Base-by-base conservation (phyloP, 192 early-diverging fungal species). In the Cetraspora pellucida region DNA sequence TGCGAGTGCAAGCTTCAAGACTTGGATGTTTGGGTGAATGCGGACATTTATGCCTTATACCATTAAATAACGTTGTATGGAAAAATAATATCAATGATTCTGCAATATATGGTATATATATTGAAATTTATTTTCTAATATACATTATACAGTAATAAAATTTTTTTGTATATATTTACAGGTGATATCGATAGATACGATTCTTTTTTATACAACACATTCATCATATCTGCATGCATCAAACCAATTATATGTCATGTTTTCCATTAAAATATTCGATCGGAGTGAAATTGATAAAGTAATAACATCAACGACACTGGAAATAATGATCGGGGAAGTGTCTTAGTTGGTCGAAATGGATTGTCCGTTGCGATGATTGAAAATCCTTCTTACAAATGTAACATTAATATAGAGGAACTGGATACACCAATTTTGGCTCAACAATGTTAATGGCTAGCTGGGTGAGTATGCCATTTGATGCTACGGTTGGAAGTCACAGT, bases 1-100 rank as follows among this genome's bases (percentile, higher is more conserved):
- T 21, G 16, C 23, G 10, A 23, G 23, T 23, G 25, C 58, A 59
- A 27, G 23, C 7, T 21, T 11, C 58, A 8, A 59, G 58, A 11
- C 58, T 59, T 59, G 58, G 58, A 59, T 59, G 58, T 59, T 59
- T 27, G 21, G 58, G 58, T 59, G 58, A 21, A 21, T 59, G 58
- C 25, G 25, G 6, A 23, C 58, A 59, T 59, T 59, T 59, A 59
- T 25, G 10, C 21, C 58, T 59, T 21, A 23, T 59, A 59, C 58
- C 58, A 25, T 59, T 59, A 59, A 59, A 59, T 59, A 59, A 25
- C 10, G n/a, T 21, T 25, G 23, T 23, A 21, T 59, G 58, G n/a
- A 21, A 25, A 25, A 23, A 23, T 59, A 25, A 59, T 59, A 25
- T 25, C 10, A 27, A 59, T 59, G 58, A 23, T 6, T 2, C 19